Base-by-base conservation (phyloP, 441 rosid genomes). In the Adansonia rubrostipa region DNA sequence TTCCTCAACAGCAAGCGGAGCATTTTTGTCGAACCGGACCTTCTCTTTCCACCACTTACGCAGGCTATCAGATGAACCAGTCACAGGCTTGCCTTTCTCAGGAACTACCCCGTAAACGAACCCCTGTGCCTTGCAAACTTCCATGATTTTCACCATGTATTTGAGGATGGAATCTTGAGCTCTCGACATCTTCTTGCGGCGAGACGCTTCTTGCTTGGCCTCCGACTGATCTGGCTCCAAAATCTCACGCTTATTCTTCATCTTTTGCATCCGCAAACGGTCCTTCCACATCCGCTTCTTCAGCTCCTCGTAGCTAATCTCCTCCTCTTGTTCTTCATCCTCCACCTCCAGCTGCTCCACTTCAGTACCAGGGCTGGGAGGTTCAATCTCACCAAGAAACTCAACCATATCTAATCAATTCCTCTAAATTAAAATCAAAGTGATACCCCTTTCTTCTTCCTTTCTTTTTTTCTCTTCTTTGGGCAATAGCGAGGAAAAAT, bases 251-350 rank as follows among this genome's bases (percentile, higher is more conserved):
- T 79, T 78, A 42, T 89, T 83, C 63, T 83, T 83, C 76, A 89
- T 76, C 80, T 85, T 89, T 28, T 80, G 82, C 88, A 93, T 75
- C 50, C 80, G 85, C 79, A 78, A 7, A 4, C 90, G 82, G 69
- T 93, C 96, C 80, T 85, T 89, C 94, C 88, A 83, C 90, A 88
- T 90, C 9, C 93, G 88, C 77, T 83, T 90, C 92, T 91, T 89
- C 77, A 91, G 93, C 9, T 92, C 94, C 0, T 85, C 88, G 64
- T 85, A 86, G 79, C 86, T 84, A 20, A 88, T 87, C 0, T 84
- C 86, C 36, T 89, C 93, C 5, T 45, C 58, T 47, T 24, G 60
- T 24, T 75, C 77, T 61, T 24, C 77, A 14, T 15, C 70, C 13
- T 62, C 70, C 57, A 20, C 57, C 8, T 14, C 69, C 42, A 58